Evolutionary conservation across 495 filamentous ascomycete genomes (phyloP).

Genomic region (Entonaema liquescens): DNA sequence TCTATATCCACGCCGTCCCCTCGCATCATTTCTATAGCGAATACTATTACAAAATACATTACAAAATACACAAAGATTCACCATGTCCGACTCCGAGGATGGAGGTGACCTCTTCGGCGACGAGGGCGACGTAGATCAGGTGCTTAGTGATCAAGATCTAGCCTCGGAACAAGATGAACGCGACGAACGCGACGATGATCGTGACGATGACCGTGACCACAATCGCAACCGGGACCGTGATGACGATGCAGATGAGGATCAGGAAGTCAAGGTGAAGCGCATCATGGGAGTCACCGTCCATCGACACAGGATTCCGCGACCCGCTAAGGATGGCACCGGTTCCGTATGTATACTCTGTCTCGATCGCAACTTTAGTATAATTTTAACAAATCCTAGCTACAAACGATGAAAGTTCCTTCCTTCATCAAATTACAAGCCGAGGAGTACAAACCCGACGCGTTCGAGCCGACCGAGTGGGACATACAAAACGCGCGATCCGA

Average conservation of each 20-base stretch:
- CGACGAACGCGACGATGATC: slow-evolving; percentile 34
- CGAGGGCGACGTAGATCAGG: slow-evolving; percentile 50
- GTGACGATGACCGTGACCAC: slow-evolving; percentile 5
- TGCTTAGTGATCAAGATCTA: slow-evolving; percentile 73
- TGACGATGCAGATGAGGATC: slow-evolving; percentile 59
- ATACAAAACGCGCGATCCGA: slow-evolving; percentile 53
- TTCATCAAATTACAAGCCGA: slow-evolving; percentile 81
- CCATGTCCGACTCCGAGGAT: slow-evolving; percentile 62
- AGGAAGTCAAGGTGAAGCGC: slow-evolving; percentile 59
- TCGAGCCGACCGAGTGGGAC: slow-evolving; percentile 61
- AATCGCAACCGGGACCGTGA: slow-evolving; percentile 13
- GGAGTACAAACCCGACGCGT: slow-evolving; percentile 76
- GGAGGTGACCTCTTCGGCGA: slow-evolving; percentile 75
- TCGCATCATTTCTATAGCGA: background rate
- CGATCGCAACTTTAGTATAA: background rate
- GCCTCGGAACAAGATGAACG: slow-evolving; percentile 76
- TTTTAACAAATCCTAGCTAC: slow-evolving; percentile 62
- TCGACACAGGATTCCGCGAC: slow-evolving; percentile 73
- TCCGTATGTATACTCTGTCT: slow-evolving; percentile 52
- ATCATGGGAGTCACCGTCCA: slow-evolving; percentile 67
- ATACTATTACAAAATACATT: background rate
- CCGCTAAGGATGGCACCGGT: slow-evolving; percentile 72
- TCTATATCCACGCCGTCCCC: background rate
- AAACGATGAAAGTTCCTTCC: slow-evolving; percentile 78
- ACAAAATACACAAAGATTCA: background rate